Percentiles rank a stretch among this genome's conserved stretches.
These are phyloP conservation scores for Metschnikowia orientalis DNA, from an alignment of 805 yeast species.

Conservation along the genomic window DNA sequence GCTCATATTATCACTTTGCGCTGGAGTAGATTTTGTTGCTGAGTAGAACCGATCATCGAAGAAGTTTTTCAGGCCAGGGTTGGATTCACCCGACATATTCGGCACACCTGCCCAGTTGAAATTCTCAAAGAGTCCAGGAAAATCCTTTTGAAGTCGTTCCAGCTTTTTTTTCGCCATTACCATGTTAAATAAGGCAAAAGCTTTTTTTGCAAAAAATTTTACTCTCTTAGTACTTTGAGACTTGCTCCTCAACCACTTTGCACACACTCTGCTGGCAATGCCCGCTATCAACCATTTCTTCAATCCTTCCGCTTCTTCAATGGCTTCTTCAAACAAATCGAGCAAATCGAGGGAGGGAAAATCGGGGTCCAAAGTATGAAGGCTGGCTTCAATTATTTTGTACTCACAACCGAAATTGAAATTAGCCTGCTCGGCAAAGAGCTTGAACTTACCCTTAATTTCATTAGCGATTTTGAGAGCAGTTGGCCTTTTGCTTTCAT, in stretches of 20 bases:
- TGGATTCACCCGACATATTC: slow-evolving; percentile 7
- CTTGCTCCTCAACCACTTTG: slow-evolving; percentile 29
- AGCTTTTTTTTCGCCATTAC: slow-evolving; percentile 25
- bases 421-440: slow-evolving; percentile 36
- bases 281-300: slow-evolving; percentile 37
- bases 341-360: slow-evolving; percentile 33
- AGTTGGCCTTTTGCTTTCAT: slow-evolving; percentile 15
- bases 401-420: slow-evolving; percentile 36
- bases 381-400: slow-evolving; percentile 30
- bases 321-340: slow-evolving; percentile 43
- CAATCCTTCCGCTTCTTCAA: slow-evolving; percentile 32
- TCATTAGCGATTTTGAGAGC: slow-evolving; percentile 21
- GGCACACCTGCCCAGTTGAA: slow-evolving; percentile 32
- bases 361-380: slow-evolving; percentile 14
- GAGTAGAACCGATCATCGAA: slow-evolving; percentile 6
- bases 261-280: slow-evolving; percentile 40
- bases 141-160: slow-evolving; percentile 23
- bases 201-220: slow-evolving; percentile 31
- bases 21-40: neutral
- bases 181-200: slow-evolving; percentile 30
- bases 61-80: slow-evolving; percentile 6
- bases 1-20: neutral
- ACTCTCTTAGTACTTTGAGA: slow-evolving; percentile 30
- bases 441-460: slow-evolving; percentile 23
- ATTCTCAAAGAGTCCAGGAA: slow-evolving; percentile 23